A percentile compares a stretch with the other conserved stretches of the same genome.
Evolutionary conservation across 2,329 filamentous ascomycete genomes (phyloP).

Genomic region (Incumbomyces delicatus): DNA sequence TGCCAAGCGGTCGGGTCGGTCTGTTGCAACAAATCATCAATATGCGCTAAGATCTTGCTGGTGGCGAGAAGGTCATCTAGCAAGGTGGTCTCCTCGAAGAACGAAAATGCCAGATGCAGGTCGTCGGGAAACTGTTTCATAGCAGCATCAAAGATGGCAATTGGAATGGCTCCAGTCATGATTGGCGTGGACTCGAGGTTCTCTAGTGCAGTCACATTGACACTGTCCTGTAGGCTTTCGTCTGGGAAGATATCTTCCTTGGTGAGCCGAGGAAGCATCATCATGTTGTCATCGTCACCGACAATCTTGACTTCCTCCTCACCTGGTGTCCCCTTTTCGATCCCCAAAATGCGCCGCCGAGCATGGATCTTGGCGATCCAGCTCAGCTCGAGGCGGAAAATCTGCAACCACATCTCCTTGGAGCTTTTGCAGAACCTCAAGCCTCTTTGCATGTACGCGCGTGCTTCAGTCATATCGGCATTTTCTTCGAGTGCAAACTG

Average conservation of each 20-base stretch:
- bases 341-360: constrained; percentile 57
- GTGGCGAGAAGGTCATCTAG: constrained; percentile 60
- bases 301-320: constrained; percentile 28
- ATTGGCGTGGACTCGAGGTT: constrained; percentile 64
- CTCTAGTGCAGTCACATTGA: constrained; percentile 49
- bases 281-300: constrained; percentile 45
- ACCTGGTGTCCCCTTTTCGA: constrained; percentile 42
- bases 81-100: constrained; percentile 68
- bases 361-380: constrained; percentile 75
- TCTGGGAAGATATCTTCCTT: constrained; percentile 53
- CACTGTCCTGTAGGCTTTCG: constrained; percentile 42
- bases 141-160: constrained; percentile 81
- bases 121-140: constrained; percentile 66
- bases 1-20: constrained; percentile 51
- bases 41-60: constrained; percentile 59
- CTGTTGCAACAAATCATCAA: constrained; percentile 54
- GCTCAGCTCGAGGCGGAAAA: constrained; percentile 82
- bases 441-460: constrained; percentile 80
- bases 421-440: constrained; percentile 77
- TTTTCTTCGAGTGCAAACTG: constrained; percentile 66
- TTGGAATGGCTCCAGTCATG: constrained; percentile 83
- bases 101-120: constrained; percentile 56
- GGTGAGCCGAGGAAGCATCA: constrained; percentile 49
- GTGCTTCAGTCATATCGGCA: constrained; percentile 76
- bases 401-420: constrained; percentile 73